Evolutionary conservation across 1,284 basidiomycete species (phyloP).

Genomic region (Boletus mariae): DNA sequence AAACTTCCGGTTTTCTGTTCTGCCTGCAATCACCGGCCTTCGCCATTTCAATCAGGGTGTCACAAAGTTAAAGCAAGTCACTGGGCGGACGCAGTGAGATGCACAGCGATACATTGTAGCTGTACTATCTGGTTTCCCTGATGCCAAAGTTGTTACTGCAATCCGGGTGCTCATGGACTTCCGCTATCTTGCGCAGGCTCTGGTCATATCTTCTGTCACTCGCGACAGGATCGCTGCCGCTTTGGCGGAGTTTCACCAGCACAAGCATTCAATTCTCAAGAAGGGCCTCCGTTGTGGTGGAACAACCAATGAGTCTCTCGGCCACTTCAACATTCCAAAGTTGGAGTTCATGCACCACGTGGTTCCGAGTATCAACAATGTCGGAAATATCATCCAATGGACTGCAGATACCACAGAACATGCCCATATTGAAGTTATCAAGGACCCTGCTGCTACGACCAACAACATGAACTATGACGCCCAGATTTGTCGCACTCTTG

Average conservation of each 20-base stretch:
- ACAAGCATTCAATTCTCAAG: neutral
- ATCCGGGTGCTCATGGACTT: neutral
- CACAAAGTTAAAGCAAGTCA: neutral
- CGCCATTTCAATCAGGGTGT: too few species aligned
- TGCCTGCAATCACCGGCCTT: neutral
- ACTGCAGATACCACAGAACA: too few species aligned
- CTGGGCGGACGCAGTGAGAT: neutral
- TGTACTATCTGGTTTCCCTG: neutral
- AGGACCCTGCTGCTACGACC: neutral
- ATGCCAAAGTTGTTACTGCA: neutral
- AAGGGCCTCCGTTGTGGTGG: neutral
- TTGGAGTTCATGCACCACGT: neutral
- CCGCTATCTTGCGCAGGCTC: too few species aligned
- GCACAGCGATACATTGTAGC: neutral
- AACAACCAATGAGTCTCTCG: neutral
- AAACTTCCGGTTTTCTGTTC: neutral
- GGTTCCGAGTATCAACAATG: too few species aligned
- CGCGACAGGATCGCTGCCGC: neutral
- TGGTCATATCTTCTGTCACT: neutral
- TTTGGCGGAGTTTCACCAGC: neutral
- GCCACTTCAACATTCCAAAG: neutral
- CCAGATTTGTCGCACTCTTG: neutral
- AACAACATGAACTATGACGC: neutral
- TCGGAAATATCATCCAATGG: too few species aligned
- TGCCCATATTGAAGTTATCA: neutral